Evolutionary conservation across 2,329 filamentous ascomycete species (phyloP), one percentile per base, ranked within the genome.

Genomic region (Furcasterigmium furcatum): DNA sequence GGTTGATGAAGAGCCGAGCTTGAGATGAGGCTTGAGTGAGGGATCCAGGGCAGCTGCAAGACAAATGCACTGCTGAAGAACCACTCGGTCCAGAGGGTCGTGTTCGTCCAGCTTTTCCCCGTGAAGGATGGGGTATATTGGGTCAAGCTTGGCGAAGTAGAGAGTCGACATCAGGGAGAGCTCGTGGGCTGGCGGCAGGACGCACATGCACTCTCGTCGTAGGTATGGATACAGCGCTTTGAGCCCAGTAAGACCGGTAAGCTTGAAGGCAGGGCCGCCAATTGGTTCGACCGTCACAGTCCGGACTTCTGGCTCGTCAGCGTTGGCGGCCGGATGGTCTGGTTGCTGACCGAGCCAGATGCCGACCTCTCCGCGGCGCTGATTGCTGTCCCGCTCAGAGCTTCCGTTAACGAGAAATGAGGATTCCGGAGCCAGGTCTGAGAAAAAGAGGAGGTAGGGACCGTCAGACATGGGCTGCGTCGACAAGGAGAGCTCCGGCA

Each of bases 371-470:
- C 49, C 47, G 41, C 47, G 52, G 36, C 44, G 46, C 29, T 43
- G 46, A 9, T 43, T 22, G 19, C 32, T 21, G 5, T 47, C 47
- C 10, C 38, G 35, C 13, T 34, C 39, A 14, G 32, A 44, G 14
- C 39, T 44, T 20, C 35, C 41, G 20, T 54, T 51, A 32, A 51
- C 52, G 18, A 57, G 50, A 41, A 57, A 57, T 5, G 54, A 48
- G 3, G 52, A 54, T 29, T 57, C 54, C 5, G 55, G 55, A 43
- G 52, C 55, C 13, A 57, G 38, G 36, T 56, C 50, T 13, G 52
- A 54, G 19, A 57, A 54, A 29, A 57, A 57, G 7, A 65, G 69
- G 22, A 43, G 4, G 16, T 27, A 38, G 14, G 32, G 30, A n/a
- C 20, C 32, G 18, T 43, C 41, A 20, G 40, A 34, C n/a, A 5